Evolutionary conservation across 805 yeast genomes (phyloP).

Genomic region (Yarrowia keelungensis): DNA sequence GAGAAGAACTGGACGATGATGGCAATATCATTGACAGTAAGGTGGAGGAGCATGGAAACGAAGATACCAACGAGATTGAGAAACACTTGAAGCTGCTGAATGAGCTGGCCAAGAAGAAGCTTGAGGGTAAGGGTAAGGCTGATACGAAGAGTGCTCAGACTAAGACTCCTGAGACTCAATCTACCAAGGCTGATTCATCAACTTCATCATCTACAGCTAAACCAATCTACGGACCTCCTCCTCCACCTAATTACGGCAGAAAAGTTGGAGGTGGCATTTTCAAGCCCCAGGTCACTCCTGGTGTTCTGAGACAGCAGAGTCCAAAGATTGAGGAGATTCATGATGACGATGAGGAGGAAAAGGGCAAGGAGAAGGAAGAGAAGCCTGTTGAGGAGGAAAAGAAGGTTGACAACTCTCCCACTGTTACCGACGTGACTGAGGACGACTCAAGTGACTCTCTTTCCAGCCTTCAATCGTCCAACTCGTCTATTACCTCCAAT

Average conservation of each 20-base stretch:
- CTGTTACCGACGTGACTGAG: background rate
- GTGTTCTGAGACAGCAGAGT: slow-evolving; percentile 8
- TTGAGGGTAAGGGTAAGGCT: background rate
- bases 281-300: slow-evolving; percentile 7
- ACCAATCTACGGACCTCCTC: slow-evolving; percentile 21
- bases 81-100: slow-evolving; percentile 12
- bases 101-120: slow-evolving; percentile 21
- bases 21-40: slow-evolving; percentile 65
- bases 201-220: background rate
- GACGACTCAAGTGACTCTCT: slow-evolving; percentile 16
- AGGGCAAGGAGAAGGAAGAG: background rate
- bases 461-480: slow-evolving; percentile 20
- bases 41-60: slow-evolving; percentile 50
- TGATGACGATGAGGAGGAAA: background rate
- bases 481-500: slow-evolving; percentile 22
- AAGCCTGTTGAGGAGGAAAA: background rate
- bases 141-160: no score
- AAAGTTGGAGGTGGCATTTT: slow-evolving; percentile 17
- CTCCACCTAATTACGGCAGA: background rate
- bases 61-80: slow-evolving; percentile 17
- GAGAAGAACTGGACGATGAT: slow-evolving; percentile 85
- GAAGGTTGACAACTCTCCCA: background rate
- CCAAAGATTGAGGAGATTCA: slow-evolving; percentile 15
- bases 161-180: background rate
- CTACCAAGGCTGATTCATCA: background rate